Evolutionary conservation across 2,329 filamentous ascomycete species (phyloP).

Genomic region (Didymellaceae sp.): DNA sequence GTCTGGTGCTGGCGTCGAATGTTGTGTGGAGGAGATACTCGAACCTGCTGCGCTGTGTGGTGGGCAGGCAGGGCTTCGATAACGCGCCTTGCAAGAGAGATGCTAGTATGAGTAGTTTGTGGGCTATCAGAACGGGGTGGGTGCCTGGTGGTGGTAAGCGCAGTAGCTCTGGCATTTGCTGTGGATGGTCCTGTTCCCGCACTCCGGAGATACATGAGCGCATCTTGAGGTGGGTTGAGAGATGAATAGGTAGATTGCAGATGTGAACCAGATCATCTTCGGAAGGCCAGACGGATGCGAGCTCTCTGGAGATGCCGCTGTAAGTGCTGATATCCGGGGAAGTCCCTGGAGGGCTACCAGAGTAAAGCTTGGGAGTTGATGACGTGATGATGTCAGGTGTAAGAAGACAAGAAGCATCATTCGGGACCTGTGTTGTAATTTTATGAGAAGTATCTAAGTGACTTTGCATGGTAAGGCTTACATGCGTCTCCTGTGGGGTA

Average conservation of each 20-base stretch:
- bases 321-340: background rate
- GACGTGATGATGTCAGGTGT: too few relatives aligned
- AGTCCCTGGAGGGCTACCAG: too few relatives aligned
- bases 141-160: conserved; percentile 24
- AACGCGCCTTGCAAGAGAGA: conserved; percentile 33
- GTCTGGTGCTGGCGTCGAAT: conserved; percentile 33
- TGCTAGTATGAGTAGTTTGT: conserved; percentile 42
- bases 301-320: conserved; percentile 34
- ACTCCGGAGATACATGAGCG: background rate
- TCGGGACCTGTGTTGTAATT: too few relatives aligned
- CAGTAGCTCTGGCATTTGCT: conserved; percentile 44
- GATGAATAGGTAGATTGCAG: conserved; percentile 34
- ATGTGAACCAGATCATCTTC: conserved; percentile 48
- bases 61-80: background rate
- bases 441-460: too few relatives aligned
- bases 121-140: conserved; percentile 46
- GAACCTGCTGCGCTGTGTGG: background rate
- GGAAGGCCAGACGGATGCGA: conserved; percentile 40
- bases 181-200: conserved; percentile 4
- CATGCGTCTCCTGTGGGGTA: background rate
- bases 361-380: too few relatives aligned
- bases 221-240: conserved; percentile 28
- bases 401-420: too few relatives aligned
- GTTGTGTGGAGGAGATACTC: conserved; percentile 7
- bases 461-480: too few relatives aligned